Base-by-base conservation (phyloP, 805 yeast genomes). In the Babjeviella inositovora region DNA sequence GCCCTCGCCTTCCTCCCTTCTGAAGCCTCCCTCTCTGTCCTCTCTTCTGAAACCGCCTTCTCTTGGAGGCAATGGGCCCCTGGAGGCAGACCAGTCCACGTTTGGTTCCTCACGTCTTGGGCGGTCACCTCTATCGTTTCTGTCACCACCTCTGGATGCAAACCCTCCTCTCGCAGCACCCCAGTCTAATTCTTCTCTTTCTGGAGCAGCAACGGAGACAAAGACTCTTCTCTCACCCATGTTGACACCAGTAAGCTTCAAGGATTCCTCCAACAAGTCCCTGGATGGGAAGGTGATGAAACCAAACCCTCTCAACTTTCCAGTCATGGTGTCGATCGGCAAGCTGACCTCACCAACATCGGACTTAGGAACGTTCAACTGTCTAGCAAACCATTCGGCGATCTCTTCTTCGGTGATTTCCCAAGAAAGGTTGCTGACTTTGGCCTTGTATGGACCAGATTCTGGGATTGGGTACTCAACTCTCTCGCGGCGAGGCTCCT, bases 371-470 rank as follows among this genome's bases (percentile, higher is more conserved):
- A 64, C 70, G 38, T 54, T 51, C 32, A 69, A 57, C 28, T 47
- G 41, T 29, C 62, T 66, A 36, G 65, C 72, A 28, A 77, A 62
- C 57, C 74, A 76, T 13, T 62, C 64, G 24, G 47, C 53, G 28
- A 77, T 57, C 25, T 58, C 65, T 17, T 58, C 69, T 47, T 87
- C 96, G 22, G 57, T 48, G 21, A 68, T 64, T 28, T 77, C 85
- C 72, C 79, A 76, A 29, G 94, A 81, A 42, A 90, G 66, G 53
- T 85, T 84, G 43, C 69, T 68, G 34, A 87, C 62, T 45, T 81
- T 70, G n/a, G 94, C 96, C 39, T 79, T 75, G 62, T 51, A 90
- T 25, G 99, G 99, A 11, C 96, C 84, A 24, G 54, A 62, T 38
- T 82, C 87, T 21, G 99, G 99, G 30, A 90, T 62, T 20, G 94